These are phyloP conservation scores for Ophiosphaerella korrae DNA, from an alignment of 2,329 filamentous ascomycete genomes.

Conservation along the genomic window DNA sequence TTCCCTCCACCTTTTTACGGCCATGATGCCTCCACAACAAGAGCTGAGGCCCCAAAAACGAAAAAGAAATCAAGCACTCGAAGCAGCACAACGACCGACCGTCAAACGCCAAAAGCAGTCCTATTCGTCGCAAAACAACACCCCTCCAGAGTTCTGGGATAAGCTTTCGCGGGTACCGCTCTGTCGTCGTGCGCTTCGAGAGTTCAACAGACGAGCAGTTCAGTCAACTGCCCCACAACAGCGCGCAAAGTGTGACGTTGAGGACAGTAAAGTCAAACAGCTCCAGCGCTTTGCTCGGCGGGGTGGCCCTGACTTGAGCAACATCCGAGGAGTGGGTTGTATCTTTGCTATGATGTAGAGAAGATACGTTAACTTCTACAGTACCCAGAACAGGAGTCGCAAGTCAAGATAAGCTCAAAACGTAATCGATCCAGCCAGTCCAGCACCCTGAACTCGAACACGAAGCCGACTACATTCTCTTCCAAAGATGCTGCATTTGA, in stretches of 20 bases:
- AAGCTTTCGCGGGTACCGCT: slow-evolving; percentile 16
- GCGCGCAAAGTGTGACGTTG: slow-evolving; percentile 1
- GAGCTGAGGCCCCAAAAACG: slow-evolving; percentile 10
- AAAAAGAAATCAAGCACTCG: slow-evolving; percentile 13
- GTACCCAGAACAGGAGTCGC: slow-evolving; percentile 11
- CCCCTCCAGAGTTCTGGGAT: slow-evolving; percentile 16
- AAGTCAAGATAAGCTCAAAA: slow-evolving; percentile 11
- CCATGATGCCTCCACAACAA: slow-evolving; percentile 7
- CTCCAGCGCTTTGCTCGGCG: slow-evolving; percentile 16
- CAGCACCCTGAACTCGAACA: slow-evolving; percentile 9
- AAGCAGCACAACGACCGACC: slow-evolving; percentile 10
- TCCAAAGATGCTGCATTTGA: slow-evolving; percentile 15
- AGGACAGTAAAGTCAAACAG: slow-evolving; percentile 8
- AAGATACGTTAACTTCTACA: slow-evolving; percentile 8
- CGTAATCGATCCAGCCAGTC: slow-evolving; percentile 6
- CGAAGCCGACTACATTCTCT: slow-evolving; percentile 7
- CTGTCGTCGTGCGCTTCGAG: slow-evolving; percentile 14
- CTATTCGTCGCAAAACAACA: slow-evolving; percentile 5
- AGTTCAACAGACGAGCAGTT: slow-evolving; percentile 14
- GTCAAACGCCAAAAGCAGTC: slow-evolving; percentile 12
- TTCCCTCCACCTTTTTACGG: slow-evolving; percentile 3
- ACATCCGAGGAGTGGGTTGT: slow-evolving; percentile 11
- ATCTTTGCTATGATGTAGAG: neutral
- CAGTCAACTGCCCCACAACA: slow-evolving; percentile 6
- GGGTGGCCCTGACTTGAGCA: slow-evolving; percentile 13